Percentiles rank a stretch among this genome's conserved stretches.
Evolutionary conservation across 2,329 filamentous ascomycete species (phyloP).

Genomic region (Blumeria graminis): DNA sequence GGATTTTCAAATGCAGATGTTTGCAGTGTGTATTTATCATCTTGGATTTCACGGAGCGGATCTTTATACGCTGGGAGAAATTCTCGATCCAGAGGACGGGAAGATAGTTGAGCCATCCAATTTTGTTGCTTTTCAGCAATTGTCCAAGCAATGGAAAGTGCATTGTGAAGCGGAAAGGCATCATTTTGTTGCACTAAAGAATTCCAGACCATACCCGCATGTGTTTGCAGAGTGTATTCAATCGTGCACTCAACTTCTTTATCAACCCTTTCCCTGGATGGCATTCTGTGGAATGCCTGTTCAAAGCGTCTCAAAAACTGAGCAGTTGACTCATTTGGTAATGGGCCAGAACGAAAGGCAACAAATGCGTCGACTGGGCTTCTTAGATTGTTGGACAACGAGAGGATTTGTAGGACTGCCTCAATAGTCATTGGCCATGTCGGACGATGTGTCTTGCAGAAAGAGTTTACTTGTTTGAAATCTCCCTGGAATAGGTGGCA

Average conservation of each 20-base stretch:
- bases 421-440: background rate
- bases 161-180: background rate
- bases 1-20: background rate
- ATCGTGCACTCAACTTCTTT: background rate
- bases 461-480: too few species aligned
- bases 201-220: background rate
- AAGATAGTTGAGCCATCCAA: background rate
- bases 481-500: too few species aligned
- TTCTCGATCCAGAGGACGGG: background rate
- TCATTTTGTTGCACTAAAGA: slow-evolving; percentile 1
- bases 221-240: slow-evolving; percentile 1
- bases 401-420: background rate
- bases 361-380: background rate
- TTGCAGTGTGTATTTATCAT: background rate
- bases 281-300: slow-evolving; percentile 1
- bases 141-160: background rate
- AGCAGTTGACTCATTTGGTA: background rate
- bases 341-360: background rate
- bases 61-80: background rate
- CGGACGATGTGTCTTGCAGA: background rate
- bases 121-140: background rate
- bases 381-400: background rate
- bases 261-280: background rate
- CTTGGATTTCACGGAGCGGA: background rate
- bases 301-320: background rate